These are phyloP conservation scores for Ciborinia camelliae DNA, from an alignment of 2,329 filamentous ascomycete species.

Conservation along the genomic window DNA sequence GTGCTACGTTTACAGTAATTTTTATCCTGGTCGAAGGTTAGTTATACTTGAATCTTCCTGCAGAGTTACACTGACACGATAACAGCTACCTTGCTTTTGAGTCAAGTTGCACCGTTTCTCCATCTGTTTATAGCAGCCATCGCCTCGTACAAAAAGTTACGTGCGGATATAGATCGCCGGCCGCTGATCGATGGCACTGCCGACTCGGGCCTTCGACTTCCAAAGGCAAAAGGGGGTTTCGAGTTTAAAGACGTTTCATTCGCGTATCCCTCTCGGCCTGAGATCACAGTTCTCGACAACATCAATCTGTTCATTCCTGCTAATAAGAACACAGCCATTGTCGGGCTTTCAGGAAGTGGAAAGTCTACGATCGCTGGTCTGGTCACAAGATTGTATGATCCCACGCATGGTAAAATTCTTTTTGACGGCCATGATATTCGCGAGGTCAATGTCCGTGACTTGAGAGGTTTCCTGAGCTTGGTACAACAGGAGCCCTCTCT, in stretches of 20 bases:
- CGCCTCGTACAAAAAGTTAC: constrained; percentile 55
- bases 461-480: constrained; percentile 45
- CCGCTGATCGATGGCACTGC: constrained; percentile 28
- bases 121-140: constrained; percentile 58
- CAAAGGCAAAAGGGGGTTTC: constrained; percentile 12
- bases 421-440: constrained; percentile 25
- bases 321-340: constrained; percentile 48
- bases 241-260: constrained; percentile 14
- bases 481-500: constrained; percentile 54
- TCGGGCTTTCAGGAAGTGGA: constrained; percentile 56
- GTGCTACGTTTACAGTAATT: constrained; percentile 49
- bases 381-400: constrained; percentile 56
- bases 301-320: constrained; percentile 35
- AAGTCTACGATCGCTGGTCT: constrained; percentile 56
- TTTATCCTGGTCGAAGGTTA: constrained; percentile 52
- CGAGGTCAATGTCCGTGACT: constrained; percentile 36
- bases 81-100: constrained; percentile 51
- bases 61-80: constrained; percentile 10
- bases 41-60: not conserved
- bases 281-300: constrained; percentile 35
- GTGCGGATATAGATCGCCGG: constrained; percentile 25
- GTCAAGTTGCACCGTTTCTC: constrained; percentile 60
- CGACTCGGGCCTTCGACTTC: constrained; percentile 19
- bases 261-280: constrained; percentile 36
- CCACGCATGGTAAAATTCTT: constrained; percentile 37